A percentile compares a stretch with the other conserved stretches of the same genome.
These are phyloP conservation scores for Usnea hakonensis DNA, from an alignment of 495 filamentous ascomycete species.

Conservation along the genomic window DNA sequence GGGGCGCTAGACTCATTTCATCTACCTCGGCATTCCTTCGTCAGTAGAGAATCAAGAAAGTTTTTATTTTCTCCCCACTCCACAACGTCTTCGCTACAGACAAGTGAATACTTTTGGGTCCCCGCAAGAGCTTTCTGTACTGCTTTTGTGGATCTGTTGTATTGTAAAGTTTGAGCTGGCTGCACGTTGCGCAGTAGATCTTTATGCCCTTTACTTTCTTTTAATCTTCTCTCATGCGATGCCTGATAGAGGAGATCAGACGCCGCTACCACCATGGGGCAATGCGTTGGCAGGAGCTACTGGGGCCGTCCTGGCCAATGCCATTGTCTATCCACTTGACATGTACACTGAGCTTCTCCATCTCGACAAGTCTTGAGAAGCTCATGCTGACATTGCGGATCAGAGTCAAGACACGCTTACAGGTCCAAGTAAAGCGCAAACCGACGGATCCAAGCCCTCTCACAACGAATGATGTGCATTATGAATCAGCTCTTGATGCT, in stretches of 20 bases:
- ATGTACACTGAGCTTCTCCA: constrained; percentile 54
- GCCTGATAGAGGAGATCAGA: constrained; percentile 74
- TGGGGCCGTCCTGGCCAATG: constrained; percentile 90
- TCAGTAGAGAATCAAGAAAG: too few relatives aligned
- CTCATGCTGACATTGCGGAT: constrained; percentile 6
- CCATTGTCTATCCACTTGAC: constrained; percentile 92
- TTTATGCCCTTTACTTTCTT: neutral
- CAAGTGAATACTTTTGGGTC: too few relatives aligned
- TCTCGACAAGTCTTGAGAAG: neutral
- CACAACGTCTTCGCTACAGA: too few relatives aligned
- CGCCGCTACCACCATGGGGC: constrained; percentile 81
- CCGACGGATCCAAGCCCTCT: constrained; percentile 28
- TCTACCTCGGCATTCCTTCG: too few relatives aligned
- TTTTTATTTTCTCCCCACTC: too few relatives aligned
- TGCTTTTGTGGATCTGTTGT: neutral
- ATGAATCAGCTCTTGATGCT: constrained; percentile 78
- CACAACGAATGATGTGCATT: constrained; percentile 53
- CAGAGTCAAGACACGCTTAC: constrained; percentile 93
- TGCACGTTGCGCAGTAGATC: neutral
- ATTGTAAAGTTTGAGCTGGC: neutral
- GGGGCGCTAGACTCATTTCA: too few relatives aligned
- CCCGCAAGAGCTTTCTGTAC: neutral
- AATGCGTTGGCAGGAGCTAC: constrained; percentile 86
- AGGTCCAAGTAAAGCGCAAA: constrained; percentile 82
- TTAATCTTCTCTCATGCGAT: constrained; percentile 37